These are phyloP conservation scores for Solanum lignicaule DNA, from an alignment of 257 asterid genomes.

Conservation along the genomic window DNA sequence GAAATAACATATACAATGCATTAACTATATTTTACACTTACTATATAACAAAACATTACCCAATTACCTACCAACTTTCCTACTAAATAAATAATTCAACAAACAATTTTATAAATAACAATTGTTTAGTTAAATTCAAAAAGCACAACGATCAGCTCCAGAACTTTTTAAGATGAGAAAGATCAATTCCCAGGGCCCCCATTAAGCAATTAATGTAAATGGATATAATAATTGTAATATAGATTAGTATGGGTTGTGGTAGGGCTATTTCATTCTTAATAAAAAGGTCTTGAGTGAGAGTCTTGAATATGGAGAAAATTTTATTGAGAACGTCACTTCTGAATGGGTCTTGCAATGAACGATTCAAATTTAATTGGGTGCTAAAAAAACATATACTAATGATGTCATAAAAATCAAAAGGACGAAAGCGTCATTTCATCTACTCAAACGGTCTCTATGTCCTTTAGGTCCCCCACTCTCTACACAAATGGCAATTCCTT, in stretches of 20 bases:
- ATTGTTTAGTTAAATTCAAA: background rate
- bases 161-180: background rate
- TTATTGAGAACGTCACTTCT: too few species aligned
- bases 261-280: too few species aligned
- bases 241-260: too few species aligned
- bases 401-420: background rate
- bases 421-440: background rate
- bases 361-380: too few species aligned
- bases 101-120: too few species aligned
- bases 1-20: background rate
- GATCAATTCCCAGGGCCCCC: background rate
- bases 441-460: background rate
- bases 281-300: too few species aligned
- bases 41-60: background rate
- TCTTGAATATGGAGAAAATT: too few species aligned
- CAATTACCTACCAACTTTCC: background rate
- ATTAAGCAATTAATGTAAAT: background rate
- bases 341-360: too few species aligned
- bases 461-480: background rate
- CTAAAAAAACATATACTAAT: too few species aligned
- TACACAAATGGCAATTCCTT: background rate
- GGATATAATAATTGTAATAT: background rate
- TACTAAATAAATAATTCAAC: too few species aligned
- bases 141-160: background rate
- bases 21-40: background rate